phyloP scores from a whole-genome alignment of 257 asterid genomes.

The Nicotiana sylvestris region DNA sequence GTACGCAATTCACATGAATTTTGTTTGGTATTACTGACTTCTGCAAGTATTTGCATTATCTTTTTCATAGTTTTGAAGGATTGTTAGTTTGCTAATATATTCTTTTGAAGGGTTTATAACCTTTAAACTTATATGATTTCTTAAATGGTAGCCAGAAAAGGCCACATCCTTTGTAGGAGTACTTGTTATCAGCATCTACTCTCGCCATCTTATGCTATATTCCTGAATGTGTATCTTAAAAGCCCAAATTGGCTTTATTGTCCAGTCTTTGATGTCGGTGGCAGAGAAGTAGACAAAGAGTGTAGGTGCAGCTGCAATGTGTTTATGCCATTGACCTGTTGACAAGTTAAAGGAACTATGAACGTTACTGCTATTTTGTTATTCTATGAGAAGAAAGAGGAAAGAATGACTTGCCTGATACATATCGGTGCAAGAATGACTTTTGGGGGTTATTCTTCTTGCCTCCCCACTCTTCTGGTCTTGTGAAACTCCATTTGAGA shows the following conservation, averaged over 20 bases:
- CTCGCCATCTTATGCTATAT: neutral
- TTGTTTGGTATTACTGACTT: neutral
- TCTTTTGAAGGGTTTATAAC: neutral
- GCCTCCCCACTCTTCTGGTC: neutral
- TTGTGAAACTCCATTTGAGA: neutral
- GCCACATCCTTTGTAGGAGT: neutral
- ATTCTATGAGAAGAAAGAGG: neutral
- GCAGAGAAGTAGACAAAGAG: neutral
- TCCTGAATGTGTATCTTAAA: constrained; percentile 2
- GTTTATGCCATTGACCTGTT: neutral
- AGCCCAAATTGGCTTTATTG: neutral
- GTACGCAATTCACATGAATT: neutral
- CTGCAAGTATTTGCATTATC: neutral
- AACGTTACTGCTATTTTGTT: neutral
- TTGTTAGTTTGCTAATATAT: neutral
- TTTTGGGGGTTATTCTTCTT: neutral
- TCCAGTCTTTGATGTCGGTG: neutral
- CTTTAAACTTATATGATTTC: neutral
- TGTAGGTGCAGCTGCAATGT: neutral
- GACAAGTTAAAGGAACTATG: neutral
- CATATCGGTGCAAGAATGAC: neutral
- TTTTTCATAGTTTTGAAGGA: neutral
- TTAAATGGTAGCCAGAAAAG: neutral
- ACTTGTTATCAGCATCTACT: neutral
- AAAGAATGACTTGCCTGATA: constrained; percentile 1